phyloP scores from a whole-genome alignment of 148 eudicot genomes.

The Selenicereus undatus region DNA sequence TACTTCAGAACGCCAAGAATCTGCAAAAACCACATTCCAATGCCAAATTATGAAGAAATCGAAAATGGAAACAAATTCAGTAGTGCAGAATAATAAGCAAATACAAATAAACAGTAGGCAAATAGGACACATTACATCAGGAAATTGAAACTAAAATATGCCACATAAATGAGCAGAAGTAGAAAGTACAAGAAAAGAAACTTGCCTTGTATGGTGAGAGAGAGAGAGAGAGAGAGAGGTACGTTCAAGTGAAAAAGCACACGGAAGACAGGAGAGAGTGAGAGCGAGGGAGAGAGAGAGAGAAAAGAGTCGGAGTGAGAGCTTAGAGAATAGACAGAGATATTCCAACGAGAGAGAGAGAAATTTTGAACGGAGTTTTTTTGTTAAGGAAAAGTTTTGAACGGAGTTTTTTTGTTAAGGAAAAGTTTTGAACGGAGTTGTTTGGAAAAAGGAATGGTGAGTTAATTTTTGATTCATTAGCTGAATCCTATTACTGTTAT shows the following conservation, averaged over 20 bases:
- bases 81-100: too few relatives aligned
- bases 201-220: not conserved
- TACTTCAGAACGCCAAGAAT: not conserved
- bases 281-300: not conserved
- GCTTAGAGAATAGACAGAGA: too few relatives aligned
- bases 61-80: constrained; percentile 1
- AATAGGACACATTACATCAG: not conserved
- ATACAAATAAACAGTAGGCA: not conserved
- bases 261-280: not conserved
- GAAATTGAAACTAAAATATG: constrained; percentile 1
- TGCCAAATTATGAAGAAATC: not conserved
- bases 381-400: too few relatives aligned
- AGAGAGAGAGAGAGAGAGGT: not conserved
- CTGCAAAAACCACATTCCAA: not conserved
- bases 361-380: not conserved
- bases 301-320: not conserved
- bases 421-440: too few relatives aligned
- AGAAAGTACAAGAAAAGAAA: not conserved
- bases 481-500: too few relatives aligned
- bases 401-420: too few relatives aligned
- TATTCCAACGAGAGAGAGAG: constrained; percentile 1
- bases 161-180: not conserved
- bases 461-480: too few relatives aligned
- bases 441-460: too few relatives aligned
- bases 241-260: not conserved